Evolutionary conservation across 257 asterid species (phyloP), one percentile per base, ranked within the genome.

Genomic region (Ballota nigra): DNA sequence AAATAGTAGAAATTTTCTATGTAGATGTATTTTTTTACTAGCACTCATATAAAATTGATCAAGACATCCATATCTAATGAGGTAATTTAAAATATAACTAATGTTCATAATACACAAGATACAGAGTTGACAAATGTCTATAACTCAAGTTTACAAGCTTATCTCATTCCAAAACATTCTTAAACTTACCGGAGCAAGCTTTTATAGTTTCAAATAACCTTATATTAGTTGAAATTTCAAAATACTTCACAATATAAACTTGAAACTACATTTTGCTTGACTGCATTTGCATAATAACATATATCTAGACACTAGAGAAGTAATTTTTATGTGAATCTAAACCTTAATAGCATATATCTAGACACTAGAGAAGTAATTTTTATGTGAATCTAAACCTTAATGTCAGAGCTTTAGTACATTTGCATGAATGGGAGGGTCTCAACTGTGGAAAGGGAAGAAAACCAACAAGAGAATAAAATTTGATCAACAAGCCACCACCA

Each of bases 361-460:
- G n/a, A n/a, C n/a, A n/a, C n/a, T n/a, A n/a, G n/a, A n/a, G n/a
- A n/a, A n/a, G n/a, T n/a, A n/a, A n/a, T n/a, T n/a, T n/a, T n/a
- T n/a, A n/a, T n/a, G n/a, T n/a, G n/a, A n/a, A n/a, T n/a, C n/a
- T n/a, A n/a, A n/a, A n/a, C n/a, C n/a, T n/a, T n/a, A n/a, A n/a
- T n/a, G n/a, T n/a, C n/a, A n/a, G n/a, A 70, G 69, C 12, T 8
- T 53, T 6, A 59, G 36, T 83, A 94, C 99, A 97, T 91, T 83
- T 89, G 83, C 96, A 91, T 36, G 87, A 81, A 71, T 91, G 85
- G 3, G 81, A 75, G 49, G 99, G 97, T 80, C 97, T 87, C 86
- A 94, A 62, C 72, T 82, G 97, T 11, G 97, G 96, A 69, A 79
- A 94, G 24, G 99, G 99, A 52, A 94, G 97, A 84, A 94, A 94